Percentiles rank a stretch among this genome's conserved stretches.
Conservation (phyloP, 129 eudicot species). For the Apium graveolens region DNA sequence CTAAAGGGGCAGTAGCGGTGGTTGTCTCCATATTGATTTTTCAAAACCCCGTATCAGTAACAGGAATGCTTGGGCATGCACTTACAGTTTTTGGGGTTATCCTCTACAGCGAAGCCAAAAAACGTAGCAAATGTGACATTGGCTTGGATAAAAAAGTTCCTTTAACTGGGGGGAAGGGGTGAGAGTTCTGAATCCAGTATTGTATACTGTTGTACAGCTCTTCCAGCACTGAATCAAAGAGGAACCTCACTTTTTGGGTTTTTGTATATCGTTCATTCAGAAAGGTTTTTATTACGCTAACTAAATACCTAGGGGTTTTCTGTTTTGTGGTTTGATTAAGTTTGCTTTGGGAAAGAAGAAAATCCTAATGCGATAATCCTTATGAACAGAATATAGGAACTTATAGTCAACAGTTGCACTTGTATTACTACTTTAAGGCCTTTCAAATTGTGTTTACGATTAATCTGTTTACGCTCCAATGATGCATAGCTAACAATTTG, state of each 20-base stretch:
- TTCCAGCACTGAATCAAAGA: neutral
- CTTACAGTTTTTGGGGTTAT: conserved; percentile 60
- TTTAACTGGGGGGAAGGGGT: neutral
- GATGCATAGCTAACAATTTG: too few species aligned
- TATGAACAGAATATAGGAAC: too few species aligned
- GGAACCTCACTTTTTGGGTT: neutral
- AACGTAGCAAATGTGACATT: conserved; percentile 43
- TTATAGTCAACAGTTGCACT: too few species aligned
- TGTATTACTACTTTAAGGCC: too few species aligned
- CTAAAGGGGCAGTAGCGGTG: neutral
- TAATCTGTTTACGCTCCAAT: too few species aligned
- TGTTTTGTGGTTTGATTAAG: too few species aligned
- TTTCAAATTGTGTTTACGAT: too few species aligned
- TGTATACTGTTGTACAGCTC: neutral
- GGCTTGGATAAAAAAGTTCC: neutral
- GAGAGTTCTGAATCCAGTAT: neutral
- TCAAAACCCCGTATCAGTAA: conserved; percentile 67
- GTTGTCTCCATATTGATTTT: conserved; percentile 63
- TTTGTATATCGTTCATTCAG: neutral
- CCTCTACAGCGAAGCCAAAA: conserved; percentile 74
- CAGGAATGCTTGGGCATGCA: conserved; percentile 73
- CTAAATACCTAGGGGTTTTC: too few species aligned
- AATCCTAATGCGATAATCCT: too few species aligned
- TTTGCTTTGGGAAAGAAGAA: too few species aligned
- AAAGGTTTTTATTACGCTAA: too few species aligned